Evolutionary conservation across 2,329 filamentous ascomycete genomes (phyloP), one percentile per base, ranked within the genome.

Genomic region (Clonostachys chloroleuca): DNA sequence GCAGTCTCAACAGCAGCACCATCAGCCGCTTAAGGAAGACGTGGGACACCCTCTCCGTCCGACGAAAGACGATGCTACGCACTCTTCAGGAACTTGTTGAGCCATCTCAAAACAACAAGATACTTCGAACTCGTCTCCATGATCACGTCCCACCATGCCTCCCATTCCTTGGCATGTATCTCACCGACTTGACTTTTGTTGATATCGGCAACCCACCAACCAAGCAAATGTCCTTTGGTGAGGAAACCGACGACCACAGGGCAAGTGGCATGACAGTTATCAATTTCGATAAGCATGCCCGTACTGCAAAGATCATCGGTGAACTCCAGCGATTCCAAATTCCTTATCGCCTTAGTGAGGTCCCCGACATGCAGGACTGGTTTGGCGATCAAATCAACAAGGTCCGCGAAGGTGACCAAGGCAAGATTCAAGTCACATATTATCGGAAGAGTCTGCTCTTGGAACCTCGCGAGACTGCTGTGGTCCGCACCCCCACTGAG

Each of bases 231-330:
- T 66, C 65, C 6, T 66, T 66, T 24, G 67, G 67, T 20, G 55
- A 56, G 18, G 65, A 77, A 62, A 72, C 74, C 7, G 73, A 75
- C 13, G 81, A 87, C n/a, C 78, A 83, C 33, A 77, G 82, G 34
- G 77, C 84, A 13, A 78, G 81, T 14, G 80, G 83, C 24, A 78
- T 89, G 58, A 83, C 84, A 0, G 89, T 97, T 34, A 90, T 99
- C 75, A 99, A 99, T 69, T 97, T 96, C 59, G 92, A 97, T 74
- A 97, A 97, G 70, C 91, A 97, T 64, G 87, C 84, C 58, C 89
- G 91, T 56, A 97, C 92, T 4, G 92, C 92, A 42, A 94, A 92
- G 68, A 95, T 97, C 61, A 95, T 99, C 58, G 89, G 89, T 52
- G 92, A 97, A 58, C 80, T 99, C 8, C 94, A 99, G 65, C 86